A percentile compares a stretch with the other conserved stretches of the same genome.
Evolutionary conservation across 225 moss, liverwort and hornwort genomes (phyloP).

Genomic region (Sphagnum contortum): DNA sequence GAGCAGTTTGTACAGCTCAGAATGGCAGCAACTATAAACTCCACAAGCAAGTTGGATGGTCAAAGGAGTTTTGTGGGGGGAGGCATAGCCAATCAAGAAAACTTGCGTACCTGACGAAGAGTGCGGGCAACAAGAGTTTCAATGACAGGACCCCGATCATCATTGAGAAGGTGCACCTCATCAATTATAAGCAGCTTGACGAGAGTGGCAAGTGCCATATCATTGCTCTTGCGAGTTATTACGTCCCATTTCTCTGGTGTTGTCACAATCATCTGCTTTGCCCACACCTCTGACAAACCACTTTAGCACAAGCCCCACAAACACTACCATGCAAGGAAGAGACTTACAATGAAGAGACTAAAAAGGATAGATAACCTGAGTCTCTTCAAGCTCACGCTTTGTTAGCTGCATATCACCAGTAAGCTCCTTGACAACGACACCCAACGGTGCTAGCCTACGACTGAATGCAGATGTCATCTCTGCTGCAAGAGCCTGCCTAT

Average conservation of each 20-base stretch:
- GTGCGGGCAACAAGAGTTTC: conserved; percentile 97
- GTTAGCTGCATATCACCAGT: conserved; percentile 99
- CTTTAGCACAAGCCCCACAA: too few species aligned
- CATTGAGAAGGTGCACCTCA: conserved; percentile 95
- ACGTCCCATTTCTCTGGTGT: conserved; percentile 99
- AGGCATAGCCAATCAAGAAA: too few species aligned
- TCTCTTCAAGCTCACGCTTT: conserved; percentile 95
- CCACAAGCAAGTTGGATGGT: too few species aligned
- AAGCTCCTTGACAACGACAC: conserved; percentile 85
- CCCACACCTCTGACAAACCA: neutral
- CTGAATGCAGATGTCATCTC: conserved; percentile 91
- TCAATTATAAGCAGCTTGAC: conserved; percentile 98
- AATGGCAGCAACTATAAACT: too few species aligned
- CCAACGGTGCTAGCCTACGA: conserved; percentile 73
- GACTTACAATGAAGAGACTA: conserved; percentile 6
- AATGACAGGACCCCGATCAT: conserved; percentile 97
- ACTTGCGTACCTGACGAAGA: conserved; percentile 61
- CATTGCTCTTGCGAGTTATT: conserved; percentile 93
- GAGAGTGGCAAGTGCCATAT: conserved; percentile 84
- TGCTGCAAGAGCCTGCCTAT: conserved; percentile 89
- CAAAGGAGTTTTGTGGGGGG: too few species aligned
- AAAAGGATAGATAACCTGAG: conserved; percentile 44
- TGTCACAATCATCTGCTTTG: conserved; percentile 85
- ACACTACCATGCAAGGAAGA: conserved; percentile 1
- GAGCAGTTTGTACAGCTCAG: too few species aligned